Evolutionary conservation across 345 rosid genomes (phyloP), one percentile per base, ranked within the genome.

Genomic region (Eucalyptus victrix): DNA sequence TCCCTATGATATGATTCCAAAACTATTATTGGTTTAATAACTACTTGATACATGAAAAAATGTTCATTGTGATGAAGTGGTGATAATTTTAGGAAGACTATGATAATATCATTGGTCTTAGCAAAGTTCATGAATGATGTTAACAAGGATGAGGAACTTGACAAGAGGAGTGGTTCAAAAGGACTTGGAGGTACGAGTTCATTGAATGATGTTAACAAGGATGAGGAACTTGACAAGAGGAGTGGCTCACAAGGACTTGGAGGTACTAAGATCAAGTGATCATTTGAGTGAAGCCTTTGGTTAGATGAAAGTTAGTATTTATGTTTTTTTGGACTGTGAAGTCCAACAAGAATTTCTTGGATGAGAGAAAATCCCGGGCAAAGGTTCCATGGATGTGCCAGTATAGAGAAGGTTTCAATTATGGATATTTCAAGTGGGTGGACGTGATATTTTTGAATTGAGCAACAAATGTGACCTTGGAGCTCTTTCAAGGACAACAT

Each of bases 321-420:
- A 12, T 60, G 69, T 30, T 60, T 28, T 60, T 60, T 3, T 60
- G 32, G 15, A 2, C 4, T 3, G 4, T 13, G 4, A 60, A 60
- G 15, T 28, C 32, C 69, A 28, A 28, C 69, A 28, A 60, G 69
- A 60, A 28, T 14, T 28, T 30, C 32, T 28, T 60, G 69, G 69
- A 60, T 3, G 7, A 60, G 69, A 28, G 17, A 60, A 28, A 60
- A 60, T 60, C 32, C 3, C 0, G 3, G 3, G 32, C 1, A 0
- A 60, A 65, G 72, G 72, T 65, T 30, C 0, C 18, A 65, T n/a
- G 37, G 2, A 65, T 65, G 34, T 0, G 9, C 72, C 0, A 62
- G 3, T 65, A 65, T 7, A 60, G 16, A 7, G 72, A 65, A 65
- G 0, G 5, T 5, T 65, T 65, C 19, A 65, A 65, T 65, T 65